Evolutionary conservation across 495 filamentous ascomycete species (phyloP).

Genomic region (Choiromyces venosus): DNA sequence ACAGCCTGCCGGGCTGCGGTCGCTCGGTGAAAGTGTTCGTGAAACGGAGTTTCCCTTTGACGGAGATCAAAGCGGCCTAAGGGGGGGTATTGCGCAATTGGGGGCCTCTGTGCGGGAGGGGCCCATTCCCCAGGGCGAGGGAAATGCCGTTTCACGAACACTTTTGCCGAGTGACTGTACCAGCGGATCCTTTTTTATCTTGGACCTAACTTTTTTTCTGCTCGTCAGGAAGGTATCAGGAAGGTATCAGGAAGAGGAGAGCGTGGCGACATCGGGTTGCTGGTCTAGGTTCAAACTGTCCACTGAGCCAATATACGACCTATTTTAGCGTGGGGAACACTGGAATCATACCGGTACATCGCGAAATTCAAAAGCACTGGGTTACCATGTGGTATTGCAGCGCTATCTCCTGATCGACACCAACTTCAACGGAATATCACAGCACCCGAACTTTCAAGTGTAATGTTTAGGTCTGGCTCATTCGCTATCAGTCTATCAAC

Average conservation of each 20-base stretch:
- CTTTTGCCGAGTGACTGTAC: too few species aligned
- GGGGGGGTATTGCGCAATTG: too few species aligned
- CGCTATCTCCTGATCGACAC: neutral
- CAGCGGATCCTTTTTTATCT: neutral
- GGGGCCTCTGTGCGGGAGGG: too few species aligned
- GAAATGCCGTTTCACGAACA: too few species aligned
- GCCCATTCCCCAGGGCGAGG: too few species aligned
- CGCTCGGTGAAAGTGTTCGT: too few species aligned
- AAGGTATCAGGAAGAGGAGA: neutral
- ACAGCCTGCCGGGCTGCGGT: neutral
- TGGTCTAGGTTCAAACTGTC: neutral
- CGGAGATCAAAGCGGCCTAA: too few species aligned
- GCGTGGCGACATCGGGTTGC: neutral
- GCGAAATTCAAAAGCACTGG: neutral
- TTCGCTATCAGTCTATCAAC: neutral
- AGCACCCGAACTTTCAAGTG: neutral
- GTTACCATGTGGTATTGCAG: neutral
- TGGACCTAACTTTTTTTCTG: neutral
- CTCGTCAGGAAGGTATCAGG: neutral
- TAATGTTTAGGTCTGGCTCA: neutral
- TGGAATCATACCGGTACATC: neutral
- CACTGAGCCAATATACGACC: neutral
- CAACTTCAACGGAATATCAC: neutral
- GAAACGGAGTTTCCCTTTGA: too few species aligned
- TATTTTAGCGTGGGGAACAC: neutral